Evolutionary conservation across 1,284 basidiomycete genomes (phyloP), one percentile per base, ranked within the genome.

Genomic region (Sanghuangporus sanghuang): DNA sequence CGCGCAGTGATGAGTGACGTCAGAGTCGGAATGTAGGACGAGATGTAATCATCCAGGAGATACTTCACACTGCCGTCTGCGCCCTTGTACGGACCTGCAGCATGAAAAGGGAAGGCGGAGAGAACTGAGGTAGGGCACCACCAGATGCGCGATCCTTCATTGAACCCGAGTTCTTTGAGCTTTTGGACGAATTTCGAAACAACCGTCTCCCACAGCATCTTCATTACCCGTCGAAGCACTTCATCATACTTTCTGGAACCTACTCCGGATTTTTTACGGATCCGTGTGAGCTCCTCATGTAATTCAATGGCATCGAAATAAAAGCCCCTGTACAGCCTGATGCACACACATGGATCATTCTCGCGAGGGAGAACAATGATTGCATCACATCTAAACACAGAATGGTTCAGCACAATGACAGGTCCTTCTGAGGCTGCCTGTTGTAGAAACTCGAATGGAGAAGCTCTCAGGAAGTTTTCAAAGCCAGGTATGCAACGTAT

Each of bases 21-120:
- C 6, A 80, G 68, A 0, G 74, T 75, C 0, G 74, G 73, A 0
- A 72, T 76, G 62, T 79, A 79, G 4, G 78, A 81, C 6, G 73
- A 75, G 7, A 78, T 53, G 52, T 72, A 77, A 9, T 68, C 9
- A 16, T 77, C 70, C 2, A 68, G 68, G 14, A 78, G 61, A 14
- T 64, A 61, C 1, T 54, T 53, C 27, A 32, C 9, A 16, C 23
- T 53, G 2, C 52, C 27, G 6, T 35, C 52, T 53, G 52, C 14
- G 23, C 21, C 48, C 9, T 53, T n/a, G 11, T 27, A 53, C n/a
- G 52, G 52, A 38, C 3, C 63, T 66, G 40, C 59, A 49, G 18
- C 46, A 53, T 81, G 79, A 1, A 81, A 64, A 1, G 80, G 79
- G 27, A 32, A 32, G 27, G 27, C 27, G 27, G 27, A 32, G 27